Base-by-base conservation (phyloP, 2,329 filamentous ascomycete genomes). In the Colletotrichum higginsianum region DNA sequence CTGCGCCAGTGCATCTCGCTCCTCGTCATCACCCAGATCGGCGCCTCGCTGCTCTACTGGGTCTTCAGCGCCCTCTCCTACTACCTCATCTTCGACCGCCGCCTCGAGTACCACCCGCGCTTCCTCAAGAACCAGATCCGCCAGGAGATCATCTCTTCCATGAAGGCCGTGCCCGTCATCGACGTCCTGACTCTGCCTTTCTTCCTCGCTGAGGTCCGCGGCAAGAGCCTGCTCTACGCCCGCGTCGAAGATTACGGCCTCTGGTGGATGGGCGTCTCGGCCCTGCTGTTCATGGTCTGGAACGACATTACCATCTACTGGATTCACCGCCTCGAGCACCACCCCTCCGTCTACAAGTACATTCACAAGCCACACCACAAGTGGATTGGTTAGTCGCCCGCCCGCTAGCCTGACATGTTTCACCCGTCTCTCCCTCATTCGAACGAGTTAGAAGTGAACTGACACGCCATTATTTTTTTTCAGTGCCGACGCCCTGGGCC, bases 1-100 rank as follows among this genome's bases (percentile, higher is more conserved):
- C 75, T 79, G 49, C 83, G 83, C 63, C 83, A 85, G 66, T 73
- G 75, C 75, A 75, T 79, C 61, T 84, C 82, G 0, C 78, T 84
- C 61, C 75, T 84, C 13, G 61, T 82, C 73, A 74, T 84, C 63
- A 82, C 82, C 26, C 80, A 82, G 73, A 64, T 83, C 42, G 83
- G 82, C 67, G 82, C 82, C 16, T 62, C 64, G 13, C 76, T 80
- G 64, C 67, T 70, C 42, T 95, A 94, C 85, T 93, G 92, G 79
- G 75, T 91, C 74, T 93, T 90, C 79, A 90, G 92, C 30, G 86
- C 89, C 47, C 83, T 94, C 16, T 94, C 92, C 44, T 95, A 95
- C 83, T 82, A 91, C 81, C 90, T 94, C 82, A 84, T 95, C 66
- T 86, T 85, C 72, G 84, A 86, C 76, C 79, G 81, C 18, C 82